Evolutionary conservation across 441 rosid genomes (phyloP), one percentile per base, ranked within the genome.

Genomic region (Arabidopsis lyrata): DNA sequence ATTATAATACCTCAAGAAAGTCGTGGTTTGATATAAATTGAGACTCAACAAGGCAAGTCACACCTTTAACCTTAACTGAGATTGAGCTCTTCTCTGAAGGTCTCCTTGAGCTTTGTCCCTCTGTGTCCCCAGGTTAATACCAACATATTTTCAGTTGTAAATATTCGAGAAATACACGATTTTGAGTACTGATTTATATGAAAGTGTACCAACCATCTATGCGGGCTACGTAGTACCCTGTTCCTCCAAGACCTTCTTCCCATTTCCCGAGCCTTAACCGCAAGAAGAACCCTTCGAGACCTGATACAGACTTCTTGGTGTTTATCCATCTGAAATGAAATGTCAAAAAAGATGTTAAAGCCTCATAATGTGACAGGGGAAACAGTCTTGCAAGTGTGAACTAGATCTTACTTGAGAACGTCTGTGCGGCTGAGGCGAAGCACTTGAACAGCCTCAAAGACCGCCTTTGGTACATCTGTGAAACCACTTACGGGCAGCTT

Each of bases 231-330:
- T 81, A 54, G 73, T 92, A 95, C 31, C 96, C 90, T 2, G 96
- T 86, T 82, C 91, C 91, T 24, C 92, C 89, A 24, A 84, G 75
- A 59, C 86, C 95, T 63, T 84, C 88, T 70, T 86, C 85, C 98
- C 95, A 85, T 78, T 88, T 90, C 55, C 96, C 91, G 3, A 95
- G 84, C 66, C 96, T 84, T 85, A 92, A 78, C 34, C 98, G 92
- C 81, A 95, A 76, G 76, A 85, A 90, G 70, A 84, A 86, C 9
- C 99, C 99, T 79, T 89, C 77, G 14, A 92, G 98, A 59, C 71
- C 82, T 6, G 82, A 74, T 31, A 78, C 75, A 32, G 96, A 79
- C 72, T 75, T 72, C 24, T 42, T 72, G 18, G 85, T 84, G 57
- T 82, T 83, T 78, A 82, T 83, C 90, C 89, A 95, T 76, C 99